Conservation (phyloP, 371 early-diverging fungal species). For the Smittium culicis region DNA sequence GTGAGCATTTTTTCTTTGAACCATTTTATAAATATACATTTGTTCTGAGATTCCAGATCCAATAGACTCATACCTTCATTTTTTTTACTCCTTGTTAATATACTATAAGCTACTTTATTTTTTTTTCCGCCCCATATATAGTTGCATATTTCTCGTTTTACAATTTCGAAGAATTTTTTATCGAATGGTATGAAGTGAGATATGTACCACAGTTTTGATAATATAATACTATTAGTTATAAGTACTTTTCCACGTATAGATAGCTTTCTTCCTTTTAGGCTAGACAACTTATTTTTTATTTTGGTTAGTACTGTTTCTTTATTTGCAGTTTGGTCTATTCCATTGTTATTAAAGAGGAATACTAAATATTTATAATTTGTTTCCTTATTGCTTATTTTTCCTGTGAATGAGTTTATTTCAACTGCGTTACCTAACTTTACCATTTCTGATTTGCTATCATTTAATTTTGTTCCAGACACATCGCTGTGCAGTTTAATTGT, state of each 20-base stretch:
- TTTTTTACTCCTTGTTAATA: neutral
- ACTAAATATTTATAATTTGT: neutral
- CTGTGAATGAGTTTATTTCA: neutral
- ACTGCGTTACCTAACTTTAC: constrained; percentile 8
- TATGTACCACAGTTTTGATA: neutral
- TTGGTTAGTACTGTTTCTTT: neutral
- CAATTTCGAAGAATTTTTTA: neutral
- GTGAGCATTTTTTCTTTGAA: too few species aligned
- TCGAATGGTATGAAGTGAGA: neutral
- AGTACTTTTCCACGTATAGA: neutral
- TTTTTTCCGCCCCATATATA: neutral
- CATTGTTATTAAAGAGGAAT: neutral
- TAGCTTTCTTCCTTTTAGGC: neutral
- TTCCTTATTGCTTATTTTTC: neutral
- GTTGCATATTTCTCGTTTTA: neutral
- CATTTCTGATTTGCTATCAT: constrained; percentile 12
- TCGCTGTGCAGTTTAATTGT: neutral
- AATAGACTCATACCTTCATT: too few species aligned
- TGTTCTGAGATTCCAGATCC: too few species aligned
- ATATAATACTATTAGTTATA: neutral
- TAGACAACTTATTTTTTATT: neutral
- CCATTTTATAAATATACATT: too few species aligned
- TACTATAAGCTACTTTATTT: neutral
- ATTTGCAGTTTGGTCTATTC: neutral
- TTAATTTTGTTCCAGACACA: constrained; percentile 11